Conservation (phyloP, 345 rosid genomes). For the Acer negundo region DNA sequence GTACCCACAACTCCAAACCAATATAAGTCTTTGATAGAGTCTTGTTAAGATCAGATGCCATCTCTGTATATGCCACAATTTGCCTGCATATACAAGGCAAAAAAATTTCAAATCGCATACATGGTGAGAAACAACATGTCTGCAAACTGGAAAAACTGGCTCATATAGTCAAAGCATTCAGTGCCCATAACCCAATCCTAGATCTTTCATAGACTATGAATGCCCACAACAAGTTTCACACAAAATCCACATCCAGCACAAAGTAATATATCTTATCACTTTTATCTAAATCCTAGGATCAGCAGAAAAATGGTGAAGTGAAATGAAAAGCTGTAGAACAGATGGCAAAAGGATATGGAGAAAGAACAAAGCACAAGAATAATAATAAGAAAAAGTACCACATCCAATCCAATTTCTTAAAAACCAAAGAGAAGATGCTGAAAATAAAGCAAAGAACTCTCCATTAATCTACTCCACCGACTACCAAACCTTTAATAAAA, state of each 20-base stretch:
- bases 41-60: constrained; percentile 65
- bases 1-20: constrained; percentile 71
- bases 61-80: constrained; percentile 33
- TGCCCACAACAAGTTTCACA: constrained; percentile 17
- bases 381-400: constrained; percentile 2
- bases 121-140: neutral
- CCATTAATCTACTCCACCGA: constrained; percentile 29
- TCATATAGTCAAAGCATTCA: neutral
- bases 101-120: constrained; percentile 1
- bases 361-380: constrained; percentile 4
- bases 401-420: constrained; percentile 17
- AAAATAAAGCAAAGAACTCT: constrained; percentile 19
- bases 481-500: constrained; percentile 25
- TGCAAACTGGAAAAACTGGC: neutral
- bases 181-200: neutral
- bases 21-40: constrained; percentile 56
- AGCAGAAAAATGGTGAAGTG: neutral
- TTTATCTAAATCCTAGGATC: constrained; percentile 5
- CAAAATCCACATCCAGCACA: constrained; percentile 13
- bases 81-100: constrained; percentile 35
- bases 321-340: neutral
- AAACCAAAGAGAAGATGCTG: constrained; percentile 19
- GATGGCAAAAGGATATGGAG: neutral
- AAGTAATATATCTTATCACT: neutral
- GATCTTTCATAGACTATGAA: constrained; percentile 6